phyloP scores from a whole-genome alignment of 495 filamentous ascomycete species.

The Talaromyces ruber region DNA sequence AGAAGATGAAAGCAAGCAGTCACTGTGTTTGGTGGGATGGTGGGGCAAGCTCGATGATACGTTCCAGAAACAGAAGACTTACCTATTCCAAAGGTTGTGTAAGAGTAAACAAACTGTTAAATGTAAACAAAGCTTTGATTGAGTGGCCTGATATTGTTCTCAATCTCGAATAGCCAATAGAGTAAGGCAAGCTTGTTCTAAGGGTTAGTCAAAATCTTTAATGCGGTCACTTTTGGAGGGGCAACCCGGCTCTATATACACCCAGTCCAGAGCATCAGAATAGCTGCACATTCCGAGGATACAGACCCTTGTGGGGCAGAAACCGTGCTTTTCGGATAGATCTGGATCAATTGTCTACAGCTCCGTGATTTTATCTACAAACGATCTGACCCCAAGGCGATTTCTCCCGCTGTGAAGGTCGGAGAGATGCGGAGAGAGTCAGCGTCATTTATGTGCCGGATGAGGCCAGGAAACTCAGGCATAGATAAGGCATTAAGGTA shows the following conservation, averaged over 20 bases:
- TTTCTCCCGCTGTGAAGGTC: conserved; percentile 3
- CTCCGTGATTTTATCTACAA: background rate
- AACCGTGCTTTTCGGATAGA: background rate
- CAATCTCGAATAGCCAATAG: background rate
- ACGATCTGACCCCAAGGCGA: background rate
- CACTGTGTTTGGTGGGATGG: conserved; percentile 6
- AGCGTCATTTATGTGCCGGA: too few relatives aligned
- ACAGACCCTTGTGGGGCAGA: background rate
- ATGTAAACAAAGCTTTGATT: background rate
- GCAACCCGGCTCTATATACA: background rate
- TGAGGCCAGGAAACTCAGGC: background rate
- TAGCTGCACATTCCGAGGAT: background rate
- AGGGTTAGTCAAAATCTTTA: background rate
- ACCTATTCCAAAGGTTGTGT: background rate
- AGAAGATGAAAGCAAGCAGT: background rate
- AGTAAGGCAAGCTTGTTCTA: background rate
- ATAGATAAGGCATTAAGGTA: background rate
- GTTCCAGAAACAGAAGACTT: background rate
- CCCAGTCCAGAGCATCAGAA: background rate
- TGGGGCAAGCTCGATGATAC: conserved; percentile 2
- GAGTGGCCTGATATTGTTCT: background rate
- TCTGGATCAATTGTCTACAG: background rate
- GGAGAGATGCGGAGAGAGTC: conserved; percentile 5
- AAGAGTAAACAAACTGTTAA: background rate
- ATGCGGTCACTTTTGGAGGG: background rate